phyloP scores from a whole-genome alignment of 1,284 basidiomycete species.

The Termitomyces sp. region DNA sequence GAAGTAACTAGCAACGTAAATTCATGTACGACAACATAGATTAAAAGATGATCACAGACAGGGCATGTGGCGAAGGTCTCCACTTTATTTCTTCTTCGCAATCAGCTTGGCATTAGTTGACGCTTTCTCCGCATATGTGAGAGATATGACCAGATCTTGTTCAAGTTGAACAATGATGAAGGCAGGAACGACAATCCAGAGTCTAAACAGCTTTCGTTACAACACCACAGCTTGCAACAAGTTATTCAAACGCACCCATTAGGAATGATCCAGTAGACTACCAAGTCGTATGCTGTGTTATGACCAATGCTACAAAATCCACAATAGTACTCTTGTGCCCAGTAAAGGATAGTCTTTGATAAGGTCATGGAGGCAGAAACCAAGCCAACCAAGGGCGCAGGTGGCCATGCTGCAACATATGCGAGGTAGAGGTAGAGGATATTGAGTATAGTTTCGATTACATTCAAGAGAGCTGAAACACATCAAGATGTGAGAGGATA shows the following conservation, averaged over 20 bases:
- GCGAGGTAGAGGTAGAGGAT: conserved; percentile 72
- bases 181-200: conserved; percentile 70
- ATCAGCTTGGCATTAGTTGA: conserved; percentile 18
- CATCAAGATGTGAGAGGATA: conserved; percentile 1
- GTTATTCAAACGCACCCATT: conserved; percentile 57
- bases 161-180: conserved; percentile 54
- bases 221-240: background rate
- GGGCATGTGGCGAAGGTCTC: background rate
- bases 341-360: conserved; percentile 83
- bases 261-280: conserved; percentile 70
- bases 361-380: conserved; percentile 71
- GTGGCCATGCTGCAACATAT: conserved; percentile 52
- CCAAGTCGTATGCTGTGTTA: conserved; percentile 50
- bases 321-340: conserved; percentile 73
- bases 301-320: conserved; percentile 71
- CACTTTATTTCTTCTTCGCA: conserved; percentile 19
- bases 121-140: conserved; percentile 35
- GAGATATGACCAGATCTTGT: conserved; percentile 46
- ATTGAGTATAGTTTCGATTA: conserved; percentile 78
- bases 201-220: conserved; percentile 30
- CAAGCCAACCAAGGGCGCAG: conserved; percentile 75
- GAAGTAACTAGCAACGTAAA: too few relatives aligned
- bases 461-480: conserved; percentile 67
- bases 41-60: background rate
- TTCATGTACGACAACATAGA: background rate